These are phyloP conservation scores for Pseudotsuga menziesii DNA, from an alignment of 75 land plant genomes.

Conservation along the genomic window DNA sequence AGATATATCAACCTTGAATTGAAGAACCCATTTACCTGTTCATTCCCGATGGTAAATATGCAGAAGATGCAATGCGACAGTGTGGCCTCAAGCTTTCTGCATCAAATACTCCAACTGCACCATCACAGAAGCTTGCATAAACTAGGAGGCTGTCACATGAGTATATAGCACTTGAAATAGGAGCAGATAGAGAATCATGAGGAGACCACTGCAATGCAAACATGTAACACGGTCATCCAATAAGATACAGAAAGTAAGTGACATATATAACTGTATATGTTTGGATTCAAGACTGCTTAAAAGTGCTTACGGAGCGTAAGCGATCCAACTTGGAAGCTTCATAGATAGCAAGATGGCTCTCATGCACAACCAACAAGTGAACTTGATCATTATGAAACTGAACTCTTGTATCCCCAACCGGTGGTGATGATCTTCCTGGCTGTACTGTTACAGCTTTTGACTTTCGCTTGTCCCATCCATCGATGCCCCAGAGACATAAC, in stretches of 20 bases:
- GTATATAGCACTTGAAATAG: conserved; percentile 63
- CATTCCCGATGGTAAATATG: conserved; percentile 30
- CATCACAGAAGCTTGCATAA: conserved; percentile 72
- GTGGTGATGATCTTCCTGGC: conserved; percentile 37
- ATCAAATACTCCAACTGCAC: conserved; percentile 67
- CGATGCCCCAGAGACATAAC: conserved; percentile 77
- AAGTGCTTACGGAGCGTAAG: conserved; percentile 41
- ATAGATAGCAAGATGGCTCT: conserved; percentile 57
- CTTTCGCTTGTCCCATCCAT: conserved; percentile 74
- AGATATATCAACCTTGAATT: not conserved
- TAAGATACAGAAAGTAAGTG: conserved; percentile 9
- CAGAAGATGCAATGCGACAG: conserved; percentile 54
- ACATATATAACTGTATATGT: conserved; percentile 23
- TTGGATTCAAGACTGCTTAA: not conserved
- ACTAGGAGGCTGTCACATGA: conserved; percentile 75
- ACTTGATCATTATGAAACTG: conserved; percentile 67
- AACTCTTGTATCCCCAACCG: conserved; percentile 60
- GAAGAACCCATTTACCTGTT: not conserved
- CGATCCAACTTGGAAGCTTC: conserved; percentile 56
- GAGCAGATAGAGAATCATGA: conserved; percentile 40
- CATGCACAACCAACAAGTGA: conserved; percentile 53
- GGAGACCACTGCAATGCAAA: conserved; percentile 60
- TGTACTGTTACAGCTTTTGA: conserved; percentile 48
- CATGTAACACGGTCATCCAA: not conserved
- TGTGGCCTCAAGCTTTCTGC: conserved; percentile 58